Base-by-base conservation (phyloP, 306 rosid species). In the Parietaria judaica region DNA sequence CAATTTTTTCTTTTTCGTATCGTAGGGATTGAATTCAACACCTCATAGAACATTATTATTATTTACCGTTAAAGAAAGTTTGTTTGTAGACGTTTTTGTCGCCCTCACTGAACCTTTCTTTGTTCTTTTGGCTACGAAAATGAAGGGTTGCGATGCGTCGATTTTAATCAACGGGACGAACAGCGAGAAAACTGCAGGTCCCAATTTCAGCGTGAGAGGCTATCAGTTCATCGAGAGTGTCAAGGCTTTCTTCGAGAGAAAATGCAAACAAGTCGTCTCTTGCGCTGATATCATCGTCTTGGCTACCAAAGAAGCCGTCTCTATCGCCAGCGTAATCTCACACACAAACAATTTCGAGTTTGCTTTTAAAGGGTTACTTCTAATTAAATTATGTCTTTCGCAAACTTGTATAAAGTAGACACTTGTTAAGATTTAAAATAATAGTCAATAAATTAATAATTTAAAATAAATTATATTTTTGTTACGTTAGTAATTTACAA, bases 61-160 rank as follows among this genome's bases (percentile, higher is more conserved):
- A 23, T 23, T 23, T 23, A 23, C 31, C 31, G 31, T 23, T 23
- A 23, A 23, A 23, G 31, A 23, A 23, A 23, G 31, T 23, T 23
- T 23, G 31, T 23, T 23, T 23, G 2, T 23, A 23, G 31, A 1
- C 1, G 31, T 8, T 41, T 41, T 41, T 8, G 1, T 41, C 9
- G 45, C 45, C 6, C 45, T 5, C 3, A 41, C 9, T 41, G 45
- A 41, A 41, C 6, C 45, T 41, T 41, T 41, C 9, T 41, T 41
- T 41, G 45, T 41, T 41, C 9, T 41, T 41, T 41, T 11, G 53
- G 53, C 15, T 11, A 49, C 13, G 53, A n/a, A 41, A 41, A 41
- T 41, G 5, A 41, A 79, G 84, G 84, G 80, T 56, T 79, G 84
- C 46, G 84, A 79, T 39, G 84, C 84, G 5, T 79, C 78, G 7